phyloP scores from a whole-genome alignment of 2,329 filamentous ascomycete species.

The Aspergillus sp. region DNA sequence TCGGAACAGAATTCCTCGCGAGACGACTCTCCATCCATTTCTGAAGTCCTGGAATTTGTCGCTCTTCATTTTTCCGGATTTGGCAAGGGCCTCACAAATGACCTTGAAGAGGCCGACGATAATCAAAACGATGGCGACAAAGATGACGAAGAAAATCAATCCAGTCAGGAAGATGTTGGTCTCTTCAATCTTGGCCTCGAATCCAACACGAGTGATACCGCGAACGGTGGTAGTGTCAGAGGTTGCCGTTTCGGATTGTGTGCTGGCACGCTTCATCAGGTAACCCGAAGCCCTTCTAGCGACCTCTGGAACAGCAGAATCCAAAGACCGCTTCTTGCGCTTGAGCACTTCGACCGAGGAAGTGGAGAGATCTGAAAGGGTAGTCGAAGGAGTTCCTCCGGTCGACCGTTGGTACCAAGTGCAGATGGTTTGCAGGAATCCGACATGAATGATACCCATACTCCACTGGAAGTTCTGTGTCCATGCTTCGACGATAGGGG shows the following conservation, averaged over 20 bases:
- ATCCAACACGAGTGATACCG: constrained; percentile 86
- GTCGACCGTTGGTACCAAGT: constrained; percentile 96
- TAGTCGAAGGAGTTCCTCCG: constrained; percentile 74
- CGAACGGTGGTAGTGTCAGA: constrained; percentile 52
- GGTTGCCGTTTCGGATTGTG: constrained; percentile 44
- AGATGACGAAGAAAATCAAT: constrained; percentile 80
- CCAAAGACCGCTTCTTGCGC: constrained; percentile 44
- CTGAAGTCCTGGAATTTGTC: constrained; percentile 92
- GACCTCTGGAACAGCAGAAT: constrained; percentile 19
- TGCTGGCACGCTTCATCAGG: constrained; percentile 27
- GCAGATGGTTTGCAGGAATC: constrained; percentile 82
- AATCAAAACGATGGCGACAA: constrained; percentile 70
- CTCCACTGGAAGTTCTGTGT: constrained; percentile 98
- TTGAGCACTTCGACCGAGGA: constrained; percentile 83
- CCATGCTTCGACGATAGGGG: constrained; percentile 86
- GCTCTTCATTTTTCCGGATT: constrained; percentile 70
- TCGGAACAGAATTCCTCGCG: constrained; percentile 91
- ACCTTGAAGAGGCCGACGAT: constrained; percentile 76
- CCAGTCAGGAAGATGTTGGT: constrained; percentile 94
- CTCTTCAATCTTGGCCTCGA: constrained; percentile 75
- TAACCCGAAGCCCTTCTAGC: not conserved
- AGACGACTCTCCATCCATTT: constrained; percentile 85
- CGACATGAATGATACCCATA: constrained; percentile 86
- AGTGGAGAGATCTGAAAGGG: constrained; percentile 68
- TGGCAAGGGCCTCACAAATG: constrained; percentile 69